Evolutionary conservation across 306 rosid species (phyloP).

Genomic region (Dalbergia cochinchinensis): DNA sequence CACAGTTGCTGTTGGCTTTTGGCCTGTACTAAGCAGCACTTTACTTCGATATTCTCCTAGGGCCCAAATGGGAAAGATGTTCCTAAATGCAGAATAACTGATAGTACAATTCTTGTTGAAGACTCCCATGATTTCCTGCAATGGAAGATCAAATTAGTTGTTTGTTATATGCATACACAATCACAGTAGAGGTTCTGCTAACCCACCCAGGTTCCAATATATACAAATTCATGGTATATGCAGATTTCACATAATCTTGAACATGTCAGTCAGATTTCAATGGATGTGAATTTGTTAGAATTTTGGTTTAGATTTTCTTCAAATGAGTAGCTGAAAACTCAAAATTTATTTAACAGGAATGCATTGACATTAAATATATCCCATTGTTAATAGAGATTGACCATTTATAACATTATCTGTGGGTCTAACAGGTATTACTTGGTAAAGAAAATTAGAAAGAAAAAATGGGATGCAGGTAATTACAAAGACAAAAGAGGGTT

Average conservation of each 20-base stretch:
- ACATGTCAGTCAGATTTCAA: too few relatives aligned
- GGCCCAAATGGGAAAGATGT: constrained; percentile 83
- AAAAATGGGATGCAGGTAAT: too few relatives aligned
- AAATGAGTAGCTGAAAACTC: not conserved
- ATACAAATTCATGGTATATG: not conserved
- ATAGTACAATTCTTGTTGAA: constrained; percentile 66
- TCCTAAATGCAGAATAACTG: constrained; percentile 69
- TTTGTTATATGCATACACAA: not conserved
- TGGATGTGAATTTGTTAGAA: too few relatives aligned
- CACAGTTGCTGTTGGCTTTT: not conserved
- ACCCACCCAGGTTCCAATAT: not conserved
- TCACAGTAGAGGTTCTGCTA: not conserved
- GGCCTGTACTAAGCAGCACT: constrained; percentile 37
- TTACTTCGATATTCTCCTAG: constrained; percentile 68
- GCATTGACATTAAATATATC: too few relatives aligned
- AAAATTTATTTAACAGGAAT: too few relatives aligned
- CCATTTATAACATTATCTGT: too few relatives aligned
- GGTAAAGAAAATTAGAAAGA: too few relatives aligned
- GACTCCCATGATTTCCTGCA: constrained; percentile 69
- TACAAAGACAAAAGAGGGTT: too few relatives aligned
- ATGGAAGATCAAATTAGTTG: not conserved
- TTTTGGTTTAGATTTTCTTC: too few relatives aligned
- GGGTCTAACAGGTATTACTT: too few relatives aligned
- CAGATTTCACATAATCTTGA: not conserved
- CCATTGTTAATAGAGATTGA: too few relatives aligned